Evolutionary conservation across 331 rosid genomes (phyloP).

Genomic region (Malus hybrid): DNA sequence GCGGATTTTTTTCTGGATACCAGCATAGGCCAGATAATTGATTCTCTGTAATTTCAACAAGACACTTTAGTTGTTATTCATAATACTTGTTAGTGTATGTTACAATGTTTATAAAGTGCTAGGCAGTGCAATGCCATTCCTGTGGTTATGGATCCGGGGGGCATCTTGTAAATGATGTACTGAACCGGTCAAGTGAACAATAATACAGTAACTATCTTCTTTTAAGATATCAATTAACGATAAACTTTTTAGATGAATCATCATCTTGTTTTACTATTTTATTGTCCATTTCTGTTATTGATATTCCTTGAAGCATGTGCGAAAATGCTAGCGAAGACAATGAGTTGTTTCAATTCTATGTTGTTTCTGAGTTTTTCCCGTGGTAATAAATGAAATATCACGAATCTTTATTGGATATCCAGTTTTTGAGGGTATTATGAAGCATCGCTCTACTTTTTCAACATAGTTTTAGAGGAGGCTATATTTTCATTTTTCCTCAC

Average conservation of each 20-base stretch:
- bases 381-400: background rate
- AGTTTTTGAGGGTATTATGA: background rate
- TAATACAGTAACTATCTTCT: background rate
- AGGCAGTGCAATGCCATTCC: background rate
- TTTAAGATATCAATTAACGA: background rate
- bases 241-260: background rate
- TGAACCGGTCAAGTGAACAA: background rate
- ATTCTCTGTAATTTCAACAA: background rate
- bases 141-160: background rate
- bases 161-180: background rate
- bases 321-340: background rate
- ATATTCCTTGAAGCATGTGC: background rate
- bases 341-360: background rate
- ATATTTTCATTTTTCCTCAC: constrained; percentile 2
- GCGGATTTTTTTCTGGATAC: background rate
- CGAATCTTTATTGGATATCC: background rate
- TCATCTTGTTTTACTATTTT: background rate
- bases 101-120: background rate
- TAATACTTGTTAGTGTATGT: background rate
- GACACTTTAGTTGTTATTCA: background rate
- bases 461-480: background rate
- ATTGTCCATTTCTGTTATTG: background rate
- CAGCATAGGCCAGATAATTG: background rate
- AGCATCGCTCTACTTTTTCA: constrained; percentile 1
- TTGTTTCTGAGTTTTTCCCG: background rate